Percentiles rank a stretch among this genome's conserved stretches.
Evolutionary conservation across 2,329 filamentous ascomycete genomes (phyloP).

Genomic region (Phaeomoniella chlamydospora): DNA sequence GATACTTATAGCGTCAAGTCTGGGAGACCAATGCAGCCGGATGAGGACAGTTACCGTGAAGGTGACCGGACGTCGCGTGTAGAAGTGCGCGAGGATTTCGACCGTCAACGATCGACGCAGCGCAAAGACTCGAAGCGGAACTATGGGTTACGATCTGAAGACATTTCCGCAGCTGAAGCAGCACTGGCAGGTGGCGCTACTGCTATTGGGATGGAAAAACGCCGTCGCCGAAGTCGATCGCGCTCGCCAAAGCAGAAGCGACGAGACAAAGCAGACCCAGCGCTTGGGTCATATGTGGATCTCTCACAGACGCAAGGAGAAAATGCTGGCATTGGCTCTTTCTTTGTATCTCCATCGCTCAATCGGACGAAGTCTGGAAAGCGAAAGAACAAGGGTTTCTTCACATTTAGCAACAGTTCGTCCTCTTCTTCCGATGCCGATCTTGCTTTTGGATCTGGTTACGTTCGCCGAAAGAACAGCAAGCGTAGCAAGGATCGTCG

Average conservation of each 20-base stretch:
- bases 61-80: background rate
- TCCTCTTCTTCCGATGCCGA: conserved; percentile 55
- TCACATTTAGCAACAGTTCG: conserved; percentile 48
- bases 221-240: conserved; percentile 15
- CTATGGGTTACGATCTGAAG: background rate
- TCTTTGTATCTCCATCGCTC: conserved; percentile 49
- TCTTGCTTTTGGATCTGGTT: conserved; percentile 52
- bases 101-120: background rate
- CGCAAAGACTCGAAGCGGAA: background rate
- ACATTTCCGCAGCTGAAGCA: background rate
- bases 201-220: background rate
- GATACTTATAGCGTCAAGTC: conserved; percentile 46
- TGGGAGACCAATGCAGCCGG: conserved; percentile 24
- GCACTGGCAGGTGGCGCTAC: background rate
- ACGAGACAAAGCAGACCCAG: conserved; percentile 27
- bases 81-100: background rate
- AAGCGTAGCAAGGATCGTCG: conserved; percentile 19
- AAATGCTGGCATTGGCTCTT: conserved; percentile 42
- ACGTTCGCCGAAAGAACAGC: conserved; percentile 16
- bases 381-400: conserved; percentile 27
- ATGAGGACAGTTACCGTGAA: conserved; percentile 13
- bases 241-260: conserved; percentile 14
- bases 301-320: conserved; percentile 44
- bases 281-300: conserved; percentile 47
- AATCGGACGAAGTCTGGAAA: conserved; percentile 32